Evolutionary conservation across 805 yeast species (phyloP), one percentile per base, ranked within the genome.

Genomic region (Clavispora fructus): DNA sequence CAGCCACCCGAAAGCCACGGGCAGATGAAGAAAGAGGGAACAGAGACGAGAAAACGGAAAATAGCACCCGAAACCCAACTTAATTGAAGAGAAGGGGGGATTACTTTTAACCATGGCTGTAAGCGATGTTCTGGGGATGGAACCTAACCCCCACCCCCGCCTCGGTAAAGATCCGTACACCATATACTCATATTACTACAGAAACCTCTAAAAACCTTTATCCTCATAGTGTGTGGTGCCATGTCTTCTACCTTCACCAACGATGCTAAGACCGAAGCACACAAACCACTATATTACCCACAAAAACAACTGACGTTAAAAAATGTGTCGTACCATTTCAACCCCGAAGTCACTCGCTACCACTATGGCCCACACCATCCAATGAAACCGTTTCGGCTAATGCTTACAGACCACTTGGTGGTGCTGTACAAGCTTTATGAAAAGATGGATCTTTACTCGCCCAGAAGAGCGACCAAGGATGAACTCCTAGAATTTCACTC

Each of bases 351-450:
- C 0, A 75, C 87, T 1, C 78, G 80, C 53, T 91, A 83, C 65
- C 97, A 91, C 59, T 91, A 87, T 64, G 99, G 99, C 14, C 86
- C 87, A 1, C 79, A 82, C 49, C 99, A 92, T 65, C 99, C 99
- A n/a, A 92, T 92, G 99, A 92, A 92, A 64, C 99, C 99, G 13
- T 88, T 91, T 64, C 72, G 99, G 53, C 72, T 94, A 51, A 85
- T 90, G 91, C 76, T 92, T 39, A 92, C 99, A 0, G 97, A 92
- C 67, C 96, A 91, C 62, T 70, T 92, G 50, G 92, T 92, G 43
- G 79, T 85, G 30, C 82, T 85, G 12, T 92, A 94, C 65, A 88
- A 88, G 47, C 69, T 92, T 40, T 88, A 91, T 63, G 89, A 89
- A 58, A 77, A 83, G 54, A 88, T 92, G 97, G 98, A 94, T 61